Percentiles rank a stretch among this genome's conserved stretches.
Conservation (phyloP, 1,284 basidiomycete genomes). For the Amylostereum areolatum region DNA sequence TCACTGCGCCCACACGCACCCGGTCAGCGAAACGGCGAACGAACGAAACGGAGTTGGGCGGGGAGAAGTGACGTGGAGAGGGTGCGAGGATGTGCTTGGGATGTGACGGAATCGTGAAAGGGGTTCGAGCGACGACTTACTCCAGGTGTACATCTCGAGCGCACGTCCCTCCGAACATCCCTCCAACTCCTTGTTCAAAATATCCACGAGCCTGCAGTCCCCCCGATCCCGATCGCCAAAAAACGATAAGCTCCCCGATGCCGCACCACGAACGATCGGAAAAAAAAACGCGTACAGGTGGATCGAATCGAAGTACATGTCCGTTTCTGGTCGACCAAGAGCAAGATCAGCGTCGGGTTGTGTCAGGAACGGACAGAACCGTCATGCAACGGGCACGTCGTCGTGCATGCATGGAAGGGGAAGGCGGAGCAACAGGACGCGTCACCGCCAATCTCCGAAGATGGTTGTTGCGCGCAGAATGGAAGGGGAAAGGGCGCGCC, state of each 20-base stretch:
- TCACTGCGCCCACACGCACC: too few relatives aligned
- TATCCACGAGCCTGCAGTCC: slow-evolving; percentile 34
- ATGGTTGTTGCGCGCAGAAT: too few relatives aligned
- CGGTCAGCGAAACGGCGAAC: too few relatives aligned
- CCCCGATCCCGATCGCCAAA: too few relatives aligned
- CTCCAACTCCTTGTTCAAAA: slow-evolving; percentile 28
- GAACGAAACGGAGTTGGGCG: too few relatives aligned
- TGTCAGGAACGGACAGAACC: too few relatives aligned
- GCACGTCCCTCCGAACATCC: slow-evolving; percentile 23
- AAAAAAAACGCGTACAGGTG: slow-evolving; percentile 26
- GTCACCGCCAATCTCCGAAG: not conserved
- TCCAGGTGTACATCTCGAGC: slow-evolving; percentile 40
- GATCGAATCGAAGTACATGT: slow-evolving; percentile 42
- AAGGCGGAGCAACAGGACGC: not conserved
- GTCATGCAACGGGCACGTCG: too few relatives aligned
- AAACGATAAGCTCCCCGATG: too few relatives aligned
- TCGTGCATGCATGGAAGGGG: too few relatives aligned
- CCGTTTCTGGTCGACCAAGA: slow-evolving; percentile 40
- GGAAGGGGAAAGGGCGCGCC: too few relatives aligned
- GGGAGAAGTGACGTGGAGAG: not conserved
- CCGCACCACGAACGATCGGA: not conserved
- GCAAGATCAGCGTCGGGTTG: not conserved
- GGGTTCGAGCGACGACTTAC: slow-evolving; percentile 22
- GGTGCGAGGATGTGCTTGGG: not conserved
- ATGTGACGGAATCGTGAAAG: too few relatives aligned